Base-by-base conservation (phyloP, 2,329 filamentous ascomycete species). In the Epichloe glyceriae region DNA sequence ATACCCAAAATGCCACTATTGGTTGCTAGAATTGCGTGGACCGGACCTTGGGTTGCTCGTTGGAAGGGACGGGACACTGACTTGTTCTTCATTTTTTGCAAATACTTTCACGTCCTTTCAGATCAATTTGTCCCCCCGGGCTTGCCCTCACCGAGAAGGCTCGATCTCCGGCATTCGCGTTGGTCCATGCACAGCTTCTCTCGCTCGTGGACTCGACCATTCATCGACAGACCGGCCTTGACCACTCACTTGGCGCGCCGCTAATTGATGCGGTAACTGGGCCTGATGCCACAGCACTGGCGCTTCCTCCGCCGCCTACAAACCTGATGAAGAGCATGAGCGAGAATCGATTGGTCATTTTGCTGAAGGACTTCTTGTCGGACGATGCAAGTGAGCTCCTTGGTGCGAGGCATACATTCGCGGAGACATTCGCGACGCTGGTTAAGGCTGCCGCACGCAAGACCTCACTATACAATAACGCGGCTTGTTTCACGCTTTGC, bases 1-100 rank as follows among this genome's bases (percentile, higher is more conserved):
- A 76, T 81, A 1, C 76, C 83, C 8, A 74, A 73, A 54, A 71
- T 84, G 49, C 84, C 88, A 1, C 64, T 89, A 39, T 78, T 82
- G 33, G 80, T 85, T 5, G 75, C 80, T 33, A 80, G 83, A 56
- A 82, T 95, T n/a, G 73, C 82, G 42, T 96, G 90, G 89, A 81
- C 85, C 59, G 87, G 88, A 1, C 82, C 83, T 1, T 96, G 90
- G 90, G 73, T 87, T 7, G 80, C 85, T 39, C 80, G 88, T 54
- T 96, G 90, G 90, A 84, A 81, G 54, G 90, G 90, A 14, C 80
- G 82, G 2, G 89, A 95, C 59, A 94, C 86, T 4, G 90, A 95
- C 61, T 72, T 96, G 35, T 88, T 95, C 63, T 95, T 91, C 68
- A 85, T 94, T 43, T 96, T 96, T 61, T 80, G 83, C 69, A 95